Evolutionary conservation across 306 rosid species (phyloP), one percentile per base, ranked within the genome.

Genomic region (Chamaecrista fasciculata): DNA sequence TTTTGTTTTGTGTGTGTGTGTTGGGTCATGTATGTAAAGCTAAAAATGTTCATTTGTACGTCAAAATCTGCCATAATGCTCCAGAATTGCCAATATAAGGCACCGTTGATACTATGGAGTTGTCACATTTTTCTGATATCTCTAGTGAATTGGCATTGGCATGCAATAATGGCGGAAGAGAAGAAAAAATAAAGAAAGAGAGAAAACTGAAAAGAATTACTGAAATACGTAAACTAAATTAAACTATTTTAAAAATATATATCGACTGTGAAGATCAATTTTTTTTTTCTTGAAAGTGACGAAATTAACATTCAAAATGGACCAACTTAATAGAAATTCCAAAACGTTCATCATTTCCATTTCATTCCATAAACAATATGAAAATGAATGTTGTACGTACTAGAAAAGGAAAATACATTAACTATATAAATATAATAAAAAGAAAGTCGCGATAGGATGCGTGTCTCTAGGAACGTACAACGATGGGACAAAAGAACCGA

Each of bases 1-100:
- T 2, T 61, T 4, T 56, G 28, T 20, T 76, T 55, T 52, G 76
- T 75, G 53, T 36, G 39, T 11, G 69, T 36, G 39, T 8, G 64
- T 66, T 66, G 62, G 51, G 70, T n/a, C n/a, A n/a, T n/a, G n/a
- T n/a, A 80, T 61, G 55, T 44, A 76, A 76, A 80, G 78, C 69
- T 53, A 80, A 80, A 52, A 46, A 71, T 11, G 72, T 55, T 76
- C 76, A 39, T n/a, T n/a, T n/a, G n/a, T 72, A 21, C 55, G 79
- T 81, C 85, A 24, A 68, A 42, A 53, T 81, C 81, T 62, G 49
- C 77, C 58, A 75, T 52, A 71, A 72, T 70, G 78, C 57, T 20
- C 81, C 68, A 71, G 80, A 75, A 75, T 51, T 66, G 72, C 7
- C 26, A 25, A 42, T 28, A 25, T 60, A 79, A 79, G 43, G 81